These are phyloP conservation scores for Phytophthora pseudosyringae DNA, from an alignment of 352 stramenopile genomes.

Conservation along the genomic window DNA sequence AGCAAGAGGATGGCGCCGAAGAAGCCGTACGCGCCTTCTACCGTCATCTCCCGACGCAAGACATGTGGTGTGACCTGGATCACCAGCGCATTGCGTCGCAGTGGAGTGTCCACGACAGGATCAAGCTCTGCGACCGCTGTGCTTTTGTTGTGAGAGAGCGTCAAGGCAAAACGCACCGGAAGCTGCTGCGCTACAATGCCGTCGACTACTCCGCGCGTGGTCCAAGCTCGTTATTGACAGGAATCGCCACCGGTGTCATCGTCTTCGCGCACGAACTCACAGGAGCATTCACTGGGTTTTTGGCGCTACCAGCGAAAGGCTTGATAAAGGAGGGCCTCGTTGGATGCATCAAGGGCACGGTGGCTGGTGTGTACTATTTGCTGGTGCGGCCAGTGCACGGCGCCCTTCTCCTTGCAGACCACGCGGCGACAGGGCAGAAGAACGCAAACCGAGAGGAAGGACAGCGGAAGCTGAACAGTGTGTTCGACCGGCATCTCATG, in stretches of 20 bases:
- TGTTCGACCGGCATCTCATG: constrained; percentile 39
- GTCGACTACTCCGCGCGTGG: constrained; percentile 48
- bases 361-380: constrained; percentile 34
- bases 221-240: constrained; percentile 37
- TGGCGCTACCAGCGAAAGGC: constrained; percentile 40
- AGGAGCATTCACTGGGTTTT: constrained; percentile 49
- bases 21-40: constrained; percentile 88
- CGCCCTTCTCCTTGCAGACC: constrained; percentile 41
- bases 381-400: constrained; percentile 45
- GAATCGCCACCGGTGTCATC: constrained; percentile 21
- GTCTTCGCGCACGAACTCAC: constrained; percentile 44
- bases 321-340: constrained; percentile 27
- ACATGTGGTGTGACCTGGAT: constrained; percentile 76
- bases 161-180: constrained; percentile 29
- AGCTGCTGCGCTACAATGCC: constrained; percentile 37
- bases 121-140: constrained; percentile 52
- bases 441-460: constrained; percentile 50
- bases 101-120: constrained; percentile 38
- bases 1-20: constrained; percentile 83
- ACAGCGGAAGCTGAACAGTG: constrained; percentile 34
- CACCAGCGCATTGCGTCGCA: constrained; percentile 36
- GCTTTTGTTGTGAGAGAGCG: constrained; percentile 32
- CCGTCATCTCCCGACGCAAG: constrained; percentile 72
- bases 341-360: constrained; percentile 23
- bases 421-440: constrained; percentile 41